phyloP scores from a whole-genome alignment of 2,329 filamentous ascomycete species.

The Cladophialophora immunda region DNA sequence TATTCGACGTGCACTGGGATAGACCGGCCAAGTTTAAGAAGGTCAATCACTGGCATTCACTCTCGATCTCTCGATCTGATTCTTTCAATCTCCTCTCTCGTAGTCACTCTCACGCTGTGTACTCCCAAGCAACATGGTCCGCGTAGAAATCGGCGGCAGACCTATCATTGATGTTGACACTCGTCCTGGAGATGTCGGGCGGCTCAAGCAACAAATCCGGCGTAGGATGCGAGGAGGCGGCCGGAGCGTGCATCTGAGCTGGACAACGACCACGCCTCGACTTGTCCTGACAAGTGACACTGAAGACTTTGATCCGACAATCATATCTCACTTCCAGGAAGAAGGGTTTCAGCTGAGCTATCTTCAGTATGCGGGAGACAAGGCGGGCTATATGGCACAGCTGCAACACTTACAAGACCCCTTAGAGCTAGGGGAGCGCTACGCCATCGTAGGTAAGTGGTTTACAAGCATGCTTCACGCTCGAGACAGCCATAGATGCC shows the following conservation, averaged over 20 bases:
- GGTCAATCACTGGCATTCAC: not conserved
- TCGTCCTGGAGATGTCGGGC: constrained; percentile 21
- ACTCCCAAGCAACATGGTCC: constrained; percentile 27
- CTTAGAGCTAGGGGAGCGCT: constrained; percentile 66
- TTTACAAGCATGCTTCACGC: not conserved
- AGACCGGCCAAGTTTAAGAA: constrained; percentile 16
- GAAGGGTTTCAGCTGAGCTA: constrained; percentile 70
- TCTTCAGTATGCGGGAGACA: constrained; percentile 61
- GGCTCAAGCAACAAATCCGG: constrained; percentile 26
- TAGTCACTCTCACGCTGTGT: not conserved
- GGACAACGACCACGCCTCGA: constrained; percentile 33
- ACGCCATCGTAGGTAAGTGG: constrained; percentile 67
- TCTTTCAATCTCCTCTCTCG: not conserved
- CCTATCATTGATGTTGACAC: constrained; percentile 38
- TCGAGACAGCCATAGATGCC: not conserved
- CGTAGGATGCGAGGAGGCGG: constrained; percentile 25
- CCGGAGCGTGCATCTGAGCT: constrained; percentile 29
- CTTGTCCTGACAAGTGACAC: constrained; percentile 41
- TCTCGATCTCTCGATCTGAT: not conserved
- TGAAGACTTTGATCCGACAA: constrained; percentile 62
- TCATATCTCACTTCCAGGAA: constrained; percentile 63
- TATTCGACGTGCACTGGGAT: not conserved
- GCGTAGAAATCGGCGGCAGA: constrained; percentile 34
- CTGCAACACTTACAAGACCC: constrained; percentile 62
- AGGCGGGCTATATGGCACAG: constrained; percentile 61